These are phyloP conservation scores for Schoenoplectus triqueter DNA, from an alignment of 202 grass and related monocot species.

Conservation along the genomic window DNA sequence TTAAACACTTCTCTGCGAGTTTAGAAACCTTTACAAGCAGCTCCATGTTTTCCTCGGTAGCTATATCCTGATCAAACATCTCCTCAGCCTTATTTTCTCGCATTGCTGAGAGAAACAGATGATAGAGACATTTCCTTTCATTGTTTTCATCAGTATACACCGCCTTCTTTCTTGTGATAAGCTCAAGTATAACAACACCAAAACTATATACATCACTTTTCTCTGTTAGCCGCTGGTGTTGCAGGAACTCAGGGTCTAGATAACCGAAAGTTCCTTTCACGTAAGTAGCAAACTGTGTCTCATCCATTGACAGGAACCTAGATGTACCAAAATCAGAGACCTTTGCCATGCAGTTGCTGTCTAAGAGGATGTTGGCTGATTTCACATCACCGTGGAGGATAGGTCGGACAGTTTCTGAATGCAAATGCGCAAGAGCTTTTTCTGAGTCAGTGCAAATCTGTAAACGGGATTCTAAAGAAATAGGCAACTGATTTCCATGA, in stretches of 20 bases:
- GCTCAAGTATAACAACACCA: slow-evolving; percentile 49
- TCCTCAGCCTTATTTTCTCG: slow-evolving; percentile 21
- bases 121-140: slow-evolving; percentile 29
- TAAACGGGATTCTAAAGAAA: slow-evolving; percentile 52
- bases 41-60: slow-evolving; percentile 22
- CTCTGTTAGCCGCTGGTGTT: slow-evolving; percentile 41
- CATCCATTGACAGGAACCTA: slow-evolving; percentile 49
- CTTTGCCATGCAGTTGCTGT: slow-evolving; percentile 46
- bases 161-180: slow-evolving; percentile 51
- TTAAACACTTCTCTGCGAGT: slow-evolving; percentile 38
- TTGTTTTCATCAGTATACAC: slow-evolving; percentile 35
- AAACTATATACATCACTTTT: slow-evolving; percentile 66
- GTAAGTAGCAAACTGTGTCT: slow-evolving; percentile 49
- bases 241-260: slow-evolving; percentile 54
- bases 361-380: slow-evolving; percentile 60
- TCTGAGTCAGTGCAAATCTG: slow-evolving; percentile 52
- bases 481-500: neutral
- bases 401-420: slow-evolving; percentile 50
- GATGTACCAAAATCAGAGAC: slow-evolving; percentile 64
- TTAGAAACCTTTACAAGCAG: slow-evolving; percentile 43
- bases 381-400: slow-evolving; percentile 67
- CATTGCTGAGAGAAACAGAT: slow-evolving; percentile 38
- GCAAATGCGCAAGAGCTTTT: slow-evolving; percentile 58
- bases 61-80: slow-evolving; percentile 47
- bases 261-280: slow-evolving; percentile 59